Base-by-base conservation (phyloP, 768 basidiomycete genomes). In the Postia placenta region DNA sequence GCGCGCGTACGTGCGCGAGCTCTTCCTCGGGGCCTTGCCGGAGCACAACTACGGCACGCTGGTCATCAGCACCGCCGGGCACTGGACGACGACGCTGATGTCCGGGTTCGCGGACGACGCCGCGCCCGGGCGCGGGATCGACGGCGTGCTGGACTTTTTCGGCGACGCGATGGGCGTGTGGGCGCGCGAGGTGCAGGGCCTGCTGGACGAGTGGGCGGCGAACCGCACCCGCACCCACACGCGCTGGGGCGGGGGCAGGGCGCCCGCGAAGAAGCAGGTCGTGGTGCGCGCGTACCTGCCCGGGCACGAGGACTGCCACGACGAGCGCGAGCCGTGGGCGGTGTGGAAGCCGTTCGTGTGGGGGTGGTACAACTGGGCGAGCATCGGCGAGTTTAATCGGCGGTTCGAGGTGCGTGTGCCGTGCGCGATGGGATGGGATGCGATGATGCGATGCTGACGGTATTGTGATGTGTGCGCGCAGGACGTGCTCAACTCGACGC, bases 311-410 rank as follows among this genome's bases (percentile, higher is more conserved):
- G 71, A 80, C 47, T 85, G 84, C 52, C 81, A 80, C 53, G 54
- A 70, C n/a, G 54, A 61, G 45, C 62, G 64, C 19, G 49, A 68
- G 51, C 79, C 80, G n/a, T 76, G 73, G 74, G 59, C 48, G 28
- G 66, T 69, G 51, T 69, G 79, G 17, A 54, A 67, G 51, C 73
- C 74, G 2, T 74, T 69, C 49, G 50, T 54, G 33, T 70, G 70
- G 67, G 67, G 70, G 25, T 80, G 74, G 73, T 85, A 77, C 58
- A 85, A 86, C 58, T 85, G 84, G 84, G 74, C 69, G 0, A 72
- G 74, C 64, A 83, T 86, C 42, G 60, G 67, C 60, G 69, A 73
- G 50, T 79, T 76, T 50, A 85, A 86, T 51, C 58, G 64, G n/a
- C 62, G 74, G 12, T 83, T 85, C 56, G 66, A 81, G 74, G 82